A percentile compares a stretch with the other conserved stretches of the same genome.
Evolutionary conservation across 1,284 basidiomycete species (phyloP).

Genomic region (Lentinula novae-zelandiae): DNA sequence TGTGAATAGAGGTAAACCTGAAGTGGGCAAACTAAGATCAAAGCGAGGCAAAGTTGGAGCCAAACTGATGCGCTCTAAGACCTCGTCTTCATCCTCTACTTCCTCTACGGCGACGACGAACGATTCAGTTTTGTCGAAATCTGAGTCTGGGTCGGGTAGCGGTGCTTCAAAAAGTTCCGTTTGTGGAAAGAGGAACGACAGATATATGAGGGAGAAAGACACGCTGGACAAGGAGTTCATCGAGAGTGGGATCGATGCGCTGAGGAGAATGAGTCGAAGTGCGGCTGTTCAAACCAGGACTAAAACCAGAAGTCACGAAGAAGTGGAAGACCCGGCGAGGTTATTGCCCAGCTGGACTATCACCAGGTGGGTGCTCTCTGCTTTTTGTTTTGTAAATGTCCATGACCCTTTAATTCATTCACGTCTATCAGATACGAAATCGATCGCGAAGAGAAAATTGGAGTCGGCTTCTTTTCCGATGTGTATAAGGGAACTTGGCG

Average conservation of each 20-base stretch:
- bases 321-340: slow-evolving; percentile 17
- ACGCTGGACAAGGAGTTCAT: slow-evolving; percentile 41
- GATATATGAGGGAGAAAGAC: slow-evolving; percentile 10
- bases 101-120: neutral
- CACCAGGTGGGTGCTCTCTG: slow-evolving; percentile 41
- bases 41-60: neutral
- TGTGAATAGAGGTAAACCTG: neutral
- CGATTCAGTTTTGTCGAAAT: slow-evolving; percentile 21
- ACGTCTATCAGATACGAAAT: slow-evolving; percentile 50
- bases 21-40: neutral
- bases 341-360: slow-evolving; percentile 72
- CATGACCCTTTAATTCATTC: slow-evolving; percentile 4
- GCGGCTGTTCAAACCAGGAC: neutral
- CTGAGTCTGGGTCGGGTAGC: slow-evolving; percentile 29
- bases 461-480: slow-evolving; percentile 65
- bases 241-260: slow-evolving; percentile 45
- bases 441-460: slow-evolving; percentile 58
- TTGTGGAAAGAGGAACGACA: slow-evolving; percentile 37
- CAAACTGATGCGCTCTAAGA: slow-evolving; percentile 20
- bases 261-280: slow-evolving; percentile 36
- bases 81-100: slow-evolving; percentile 21
- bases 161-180: neutral
- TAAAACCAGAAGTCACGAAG: neutral
- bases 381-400: neutral
- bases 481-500: slow-evolving; percentile 68